A percentile compares a stretch with the other conserved stretches of the same genome.
phyloP scores from a whole-genome alignment of 768 basidiomycete genomes.

The Amanita phalloides region DNA sequence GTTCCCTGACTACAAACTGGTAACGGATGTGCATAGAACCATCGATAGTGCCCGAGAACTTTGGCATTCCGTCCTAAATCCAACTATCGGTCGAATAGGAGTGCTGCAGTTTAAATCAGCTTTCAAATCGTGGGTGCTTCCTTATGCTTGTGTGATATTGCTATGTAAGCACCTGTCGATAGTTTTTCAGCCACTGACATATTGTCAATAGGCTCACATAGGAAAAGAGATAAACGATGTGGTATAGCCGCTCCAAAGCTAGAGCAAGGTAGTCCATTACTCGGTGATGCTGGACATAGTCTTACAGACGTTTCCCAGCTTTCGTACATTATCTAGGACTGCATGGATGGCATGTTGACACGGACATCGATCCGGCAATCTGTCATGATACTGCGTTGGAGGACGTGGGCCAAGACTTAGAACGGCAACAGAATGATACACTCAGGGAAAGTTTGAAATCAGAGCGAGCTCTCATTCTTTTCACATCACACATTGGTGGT shows the following conservation, averaged over 20 bases:
- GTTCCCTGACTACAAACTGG: constrained; percentile 86
- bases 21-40: constrained; percentile 60
- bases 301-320: constrained; percentile 25
- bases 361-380: constrained; percentile 52
- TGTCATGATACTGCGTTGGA: constrained; percentile 47
- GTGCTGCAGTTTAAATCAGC: constrained; percentile 29
- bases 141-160: constrained; percentile 84
- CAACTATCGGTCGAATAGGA: constrained; percentile 39
- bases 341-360: constrained; percentile 69
- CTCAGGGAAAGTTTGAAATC: constrained; percentile 41
- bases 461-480: constrained; percentile 73
- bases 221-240: constrained; percentile 87
- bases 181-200: constrained; percentile 7
- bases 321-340: constrained; percentile 52
- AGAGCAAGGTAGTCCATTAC: constrained; percentile 43
- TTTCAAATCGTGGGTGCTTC: constrained; percentile 68
- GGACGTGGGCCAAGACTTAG: constrained; percentile 44
- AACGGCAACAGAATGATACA: constrained; percentile 40
- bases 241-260: constrained; percentile 79
- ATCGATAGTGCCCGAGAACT: constrained; percentile 57
- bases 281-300: constrained; percentile 9
- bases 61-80: constrained; percentile 55
- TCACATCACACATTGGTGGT: constrained; percentile 85
- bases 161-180: constrained; percentile 55
- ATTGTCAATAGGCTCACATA: constrained; percentile 70